Percentiles rank a stretch among this genome's conserved stretches.
Evolutionary conservation across 2,329 filamentous ascomycete genomes (phyloP).

Genomic region (Trichoderma atrobrunneum): DNA sequence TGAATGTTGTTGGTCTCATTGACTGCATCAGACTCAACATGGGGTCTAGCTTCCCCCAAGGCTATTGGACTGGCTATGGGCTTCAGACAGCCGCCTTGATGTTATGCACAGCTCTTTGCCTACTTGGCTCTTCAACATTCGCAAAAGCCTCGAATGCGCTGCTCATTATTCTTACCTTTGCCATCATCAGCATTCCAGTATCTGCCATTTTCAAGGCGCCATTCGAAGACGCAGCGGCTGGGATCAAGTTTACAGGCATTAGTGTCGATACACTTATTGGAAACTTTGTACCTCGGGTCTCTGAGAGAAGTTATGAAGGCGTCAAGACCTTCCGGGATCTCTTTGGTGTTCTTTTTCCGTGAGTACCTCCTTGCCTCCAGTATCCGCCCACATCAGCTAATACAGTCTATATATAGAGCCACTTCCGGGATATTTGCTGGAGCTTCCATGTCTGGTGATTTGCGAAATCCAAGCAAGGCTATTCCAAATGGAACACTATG

Average conservation of each 20-base stretch:
- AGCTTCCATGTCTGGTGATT: constrained; percentile 85
- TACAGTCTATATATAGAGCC: constrained; percentile 32
- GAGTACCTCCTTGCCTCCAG: constrained; percentile 18
- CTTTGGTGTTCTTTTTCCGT: constrained; percentile 82
- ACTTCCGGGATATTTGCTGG: constrained; percentile 63
- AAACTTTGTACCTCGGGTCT: constrained; percentile 72
- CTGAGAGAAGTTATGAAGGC: constrained; percentile 59
- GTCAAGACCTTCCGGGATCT: constrained; percentile 73
- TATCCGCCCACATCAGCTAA: constrained; percentile 22
- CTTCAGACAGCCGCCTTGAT: constrained; percentile 70
- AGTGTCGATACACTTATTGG: constrained; percentile 65
- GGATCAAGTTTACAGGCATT: constrained; percentile 76
- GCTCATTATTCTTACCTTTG: constrained; percentile 65
- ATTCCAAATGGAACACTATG: constrained; percentile 83
- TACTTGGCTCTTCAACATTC: constrained; percentile 78
- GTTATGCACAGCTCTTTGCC: constrained; percentile 70
- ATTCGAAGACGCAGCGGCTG: constrained; percentile 60
- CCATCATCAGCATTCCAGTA: constrained; percentile 77
- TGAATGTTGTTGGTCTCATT: constrained; percentile 83
- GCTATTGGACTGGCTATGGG: constrained; percentile 74
- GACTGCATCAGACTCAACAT: constrained; percentile 79
- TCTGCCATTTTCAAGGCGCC: constrained; percentile 68
- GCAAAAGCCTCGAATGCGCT: constrained; percentile 76
- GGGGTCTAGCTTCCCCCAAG: constrained; percentile 62
- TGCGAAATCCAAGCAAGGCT: constrained; percentile 76